Base-by-base conservation (phyloP, 208 protist genomes). In the Balamuthia mandrillaris region DNA sequence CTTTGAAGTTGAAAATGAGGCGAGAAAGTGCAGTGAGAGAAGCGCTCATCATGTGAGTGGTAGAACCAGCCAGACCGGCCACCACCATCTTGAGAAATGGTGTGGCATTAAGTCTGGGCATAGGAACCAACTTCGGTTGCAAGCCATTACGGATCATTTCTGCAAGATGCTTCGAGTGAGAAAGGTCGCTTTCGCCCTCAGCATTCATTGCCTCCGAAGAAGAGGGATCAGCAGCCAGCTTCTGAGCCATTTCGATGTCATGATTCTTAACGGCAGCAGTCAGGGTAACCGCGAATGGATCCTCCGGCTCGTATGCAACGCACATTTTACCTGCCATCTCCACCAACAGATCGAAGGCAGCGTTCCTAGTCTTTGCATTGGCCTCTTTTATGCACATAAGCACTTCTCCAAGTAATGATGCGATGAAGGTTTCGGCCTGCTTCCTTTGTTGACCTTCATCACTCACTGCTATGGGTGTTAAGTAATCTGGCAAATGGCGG, bases 331-430 rank as follows among this genome's bases (percentile, higher is more conserved):
- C 58, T n/a, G n/a, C 66, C 12, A 79, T 47, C 24, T 87, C 84
- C 10, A 66, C 45, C 0, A 87, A 3, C 10, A 87, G 44, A 9
- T 79, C 70, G 52, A 84, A 81, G 24, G 74, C 14, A 35, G 52
- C 37, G 6, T 83, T 68, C 45, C 54, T 79, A 35, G 41, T 37
- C 56, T 79, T 81, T 9, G 41, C 44, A 54, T 88, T 88, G 18
- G 41, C 24, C 60, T 88, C 86, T 47, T 88, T 88, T 42, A 81
- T 86, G 72, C 86, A 88, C 18, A 86, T 42, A 21, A 88, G 81
- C 41, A 88, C 49, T 4, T 88, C 79, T 33, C 74, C 74, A 1
- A 83, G 5, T 5, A 77, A 14, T n/a, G 56, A 70, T 51, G 81
- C 65, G 39, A 85, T 85, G 21, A 85, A 85, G n/a, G n/a, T n/a